Percentiles rank a stretch among this genome's conserved stretches.
These are phyloP conservation scores for Pseudomonodictys pantanalensis DNA, from an alignment of 495 filamentous ascomycete species.

Conservation along the genomic window DNA sequence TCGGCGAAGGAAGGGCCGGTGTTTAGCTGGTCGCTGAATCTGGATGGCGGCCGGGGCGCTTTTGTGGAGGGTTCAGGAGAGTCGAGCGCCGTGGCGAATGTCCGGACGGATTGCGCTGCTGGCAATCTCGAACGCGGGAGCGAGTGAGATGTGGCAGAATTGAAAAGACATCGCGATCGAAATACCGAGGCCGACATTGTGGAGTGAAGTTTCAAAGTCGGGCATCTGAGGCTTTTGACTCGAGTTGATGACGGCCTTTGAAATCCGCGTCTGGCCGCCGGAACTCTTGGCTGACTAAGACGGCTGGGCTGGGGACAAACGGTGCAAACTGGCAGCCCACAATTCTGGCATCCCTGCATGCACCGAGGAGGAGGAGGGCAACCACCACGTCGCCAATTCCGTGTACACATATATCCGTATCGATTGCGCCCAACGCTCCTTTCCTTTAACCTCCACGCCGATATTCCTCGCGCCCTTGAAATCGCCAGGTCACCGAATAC, in stretches of 20 bases:
- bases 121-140: background rate
- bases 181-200: conserved; percentile 18
- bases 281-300: background rate
- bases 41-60: conserved; percentile 47
- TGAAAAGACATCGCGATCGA: conserved; percentile 18
- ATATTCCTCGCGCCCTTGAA: background rate
- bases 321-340: conserved; percentile 26
- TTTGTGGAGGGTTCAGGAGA: conserved; percentile 25
- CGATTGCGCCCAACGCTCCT: background rate
- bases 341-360: conserved; percentile 28
- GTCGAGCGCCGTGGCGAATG: conserved; percentile 46
- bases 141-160: background rate
- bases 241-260: background rate
- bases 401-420: background rate
- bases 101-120: conserved; percentile 23
- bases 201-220: background rate
- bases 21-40: conserved; percentile 51
- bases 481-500: background rate
- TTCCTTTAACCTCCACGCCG: background rate
- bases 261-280: conserved; percentile 14
- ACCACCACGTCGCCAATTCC: conserved; percentile 21
- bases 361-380: conserved; percentile 9
- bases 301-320: conserved; percentile 14
- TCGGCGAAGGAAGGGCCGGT: conserved; percentile 80
- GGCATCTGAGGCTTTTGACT: background rate